Evolutionary conservation across 768 basidiomycete species (phyloP), one percentile per base, ranked within the genome.

Genomic region (Podaxis pistillaris): DNA sequence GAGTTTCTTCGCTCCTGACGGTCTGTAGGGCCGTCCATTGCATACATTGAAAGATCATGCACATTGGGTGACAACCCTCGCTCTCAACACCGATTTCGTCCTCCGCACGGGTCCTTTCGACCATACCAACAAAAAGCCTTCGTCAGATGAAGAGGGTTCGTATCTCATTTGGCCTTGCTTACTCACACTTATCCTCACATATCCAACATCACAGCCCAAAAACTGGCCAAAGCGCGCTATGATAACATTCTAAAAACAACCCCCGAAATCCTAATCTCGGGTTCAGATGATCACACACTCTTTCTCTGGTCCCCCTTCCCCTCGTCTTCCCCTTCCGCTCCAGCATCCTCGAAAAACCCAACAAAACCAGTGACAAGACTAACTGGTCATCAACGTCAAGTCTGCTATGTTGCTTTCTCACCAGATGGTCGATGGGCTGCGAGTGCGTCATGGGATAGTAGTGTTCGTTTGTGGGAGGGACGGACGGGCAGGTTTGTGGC

Each of bases 11-110:
- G 7, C 58, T 22, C 1, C 36, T 56, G 6, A 50, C 3, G 1
- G 41, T 53, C 55, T 17, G 58, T 67, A 96, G 90, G 96, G 96
- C 0, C 90, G 86, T 73, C 85, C 87, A 28, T 78, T 98, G 40
- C 84, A 96, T 68, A 88, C 89, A 0, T 78, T 98, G 28, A 94
- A 93, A 73, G 95, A 98, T 65, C 96, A 99, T 68, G 97, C 95
- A 0, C 97, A 99, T 70, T 98, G 96, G 96, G 97, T 99, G 7
- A 99, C 96, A 19, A 98, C 96, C 0, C 85, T 99, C 49, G 88
- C 97, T 3, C 81, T 98, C 59, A 96, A 95, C 74, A 96, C 96
- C 9, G 96, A 99, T 72, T 97, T 96, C 69, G 86, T 96, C 28
- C 82, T 97, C 3, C 88, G 96, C 24, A 98, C 96, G 0, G 96